These are phyloP conservation scores for Soucietia sequanensis DNA, from an alignment of 805 yeast genomes.

Conservation along the genomic window DNA sequence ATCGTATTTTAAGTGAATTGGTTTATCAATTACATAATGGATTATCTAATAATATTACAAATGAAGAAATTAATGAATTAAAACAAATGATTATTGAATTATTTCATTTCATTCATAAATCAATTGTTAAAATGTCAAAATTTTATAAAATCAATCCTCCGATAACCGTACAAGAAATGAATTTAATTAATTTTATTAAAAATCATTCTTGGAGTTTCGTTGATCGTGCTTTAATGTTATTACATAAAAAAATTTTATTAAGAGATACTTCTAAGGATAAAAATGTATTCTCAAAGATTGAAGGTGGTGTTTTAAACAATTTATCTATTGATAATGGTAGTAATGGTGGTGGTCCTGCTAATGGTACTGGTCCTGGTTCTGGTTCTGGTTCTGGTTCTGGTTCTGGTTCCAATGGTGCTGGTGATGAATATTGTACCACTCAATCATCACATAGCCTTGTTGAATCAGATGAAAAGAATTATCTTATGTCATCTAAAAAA, in stretches of 20 bases:
- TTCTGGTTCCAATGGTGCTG: neutral
- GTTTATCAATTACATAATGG: slow-evolving; percentile 52
- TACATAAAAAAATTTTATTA: slow-evolving; percentile 42
- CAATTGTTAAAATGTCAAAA: slow-evolving; percentile 40
- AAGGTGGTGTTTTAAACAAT: neutral
- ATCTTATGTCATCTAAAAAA: slow-evolving; percentile 1
- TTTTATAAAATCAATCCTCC: slow-evolving; percentile 36
- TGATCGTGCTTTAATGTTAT: slow-evolving; percentile 50
- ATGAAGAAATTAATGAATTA: slow-evolving; percentile 42
- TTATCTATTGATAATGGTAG: neutral
- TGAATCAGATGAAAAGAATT: slow-evolving; percentile 1
- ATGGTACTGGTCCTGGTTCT: neutral
- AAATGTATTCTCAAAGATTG: neutral
- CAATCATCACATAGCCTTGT: slow-evolving; percentile 36
- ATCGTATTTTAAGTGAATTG: slow-evolving; percentile 51
- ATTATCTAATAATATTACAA: slow-evolving; percentile 39
- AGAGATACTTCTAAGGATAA: slow-evolving; percentile 16
- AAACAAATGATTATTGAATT: slow-evolving; percentile 50
- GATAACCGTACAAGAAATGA: slow-evolving; percentile 38
- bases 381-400: neutral
- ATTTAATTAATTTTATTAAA: slow-evolving; percentile 47
- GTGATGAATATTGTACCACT: slow-evolving; percentile 95
- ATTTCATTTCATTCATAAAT: slow-evolving; percentile 48
- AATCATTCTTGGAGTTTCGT: slow-evolving; percentile 52
- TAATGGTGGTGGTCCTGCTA: neutral